phyloP scores from a whole-genome alignment of 2,329 filamentous ascomycete genomes.

The Zasmidium angulare region DNA sequence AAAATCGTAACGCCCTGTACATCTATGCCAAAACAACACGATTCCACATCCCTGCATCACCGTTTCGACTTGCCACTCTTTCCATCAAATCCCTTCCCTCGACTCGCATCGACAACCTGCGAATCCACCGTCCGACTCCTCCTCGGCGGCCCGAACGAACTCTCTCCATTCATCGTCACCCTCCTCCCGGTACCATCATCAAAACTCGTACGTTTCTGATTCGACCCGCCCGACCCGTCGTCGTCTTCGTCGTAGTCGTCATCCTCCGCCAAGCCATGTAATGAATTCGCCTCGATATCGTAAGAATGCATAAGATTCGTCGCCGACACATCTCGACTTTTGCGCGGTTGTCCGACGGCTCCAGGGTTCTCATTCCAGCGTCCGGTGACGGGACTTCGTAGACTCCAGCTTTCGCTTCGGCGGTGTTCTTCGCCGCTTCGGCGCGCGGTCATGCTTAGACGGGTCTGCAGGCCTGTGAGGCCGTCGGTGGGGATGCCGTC shows the following conservation, averaged over 20 bases:
- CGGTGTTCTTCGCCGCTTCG: conserved; percentile 64
- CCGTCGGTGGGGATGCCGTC: conserved; percentile 89
- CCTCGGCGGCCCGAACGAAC: conserved; percentile 10
- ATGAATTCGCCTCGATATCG: conserved; percentile 71
- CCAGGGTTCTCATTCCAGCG: conserved; percentile 40
- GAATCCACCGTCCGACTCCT: conserved; percentile 13
- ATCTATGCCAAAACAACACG: not conserved
- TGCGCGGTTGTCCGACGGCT: no score
- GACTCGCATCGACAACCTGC: not conserved
- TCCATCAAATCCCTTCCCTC: conserved; percentile 27
- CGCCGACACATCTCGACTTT: no score
- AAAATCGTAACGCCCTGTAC: conserved; percentile 14
- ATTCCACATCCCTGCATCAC: not conserved
- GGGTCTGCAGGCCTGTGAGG: conserved; percentile 83
- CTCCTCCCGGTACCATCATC: conserved; percentile 27
- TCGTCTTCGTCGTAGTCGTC: conserved; percentile 60
- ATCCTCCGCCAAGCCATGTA: conserved; percentile 77
- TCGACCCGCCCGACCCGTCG: conserved; percentile 39
- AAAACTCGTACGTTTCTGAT: conserved; percentile 36
- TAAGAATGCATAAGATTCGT: conserved; percentile 73
- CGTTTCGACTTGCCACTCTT: not conserved
- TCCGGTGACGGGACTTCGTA: conserved; percentile 41
- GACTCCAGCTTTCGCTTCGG: conserved; percentile 53
- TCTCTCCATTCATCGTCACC: conserved; percentile 16
- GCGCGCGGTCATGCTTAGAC: conserved; percentile 88